A percentile compares a stretch with the other conserved stretches of the same genome.
phyloP scores from a whole-genome alignment of 78 protist species.

The Pigoraptor vietnamica region DNA sequence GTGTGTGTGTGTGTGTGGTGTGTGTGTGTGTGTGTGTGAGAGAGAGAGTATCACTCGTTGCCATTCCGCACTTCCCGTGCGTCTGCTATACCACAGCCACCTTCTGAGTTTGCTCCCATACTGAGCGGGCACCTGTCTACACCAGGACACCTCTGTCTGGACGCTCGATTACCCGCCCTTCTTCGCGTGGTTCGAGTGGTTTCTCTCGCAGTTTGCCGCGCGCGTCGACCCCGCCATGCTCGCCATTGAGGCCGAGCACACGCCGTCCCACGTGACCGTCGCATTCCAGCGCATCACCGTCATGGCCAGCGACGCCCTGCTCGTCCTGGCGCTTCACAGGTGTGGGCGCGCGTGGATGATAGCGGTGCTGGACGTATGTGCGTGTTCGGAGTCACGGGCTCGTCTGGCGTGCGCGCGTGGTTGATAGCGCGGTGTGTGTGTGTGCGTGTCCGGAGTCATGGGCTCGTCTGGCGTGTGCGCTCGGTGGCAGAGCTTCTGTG shows the following conservation, averaged over 20 bases:
- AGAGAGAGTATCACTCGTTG: not conserved
- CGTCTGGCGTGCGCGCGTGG: too few relatives aligned
- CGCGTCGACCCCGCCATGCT: slow-evolving; percentile 67
- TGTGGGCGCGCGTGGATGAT: not conserved
- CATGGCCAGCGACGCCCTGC: slow-evolving; percentile 43
- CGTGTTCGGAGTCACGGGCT: too few relatives aligned
- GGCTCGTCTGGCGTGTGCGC: too few relatives aligned
- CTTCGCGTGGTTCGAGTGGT: slow-evolving; percentile 90
- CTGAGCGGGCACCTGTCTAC: too few relatives aligned
- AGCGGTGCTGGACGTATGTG: not conserved
- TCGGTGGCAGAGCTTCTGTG: too few relatives aligned
- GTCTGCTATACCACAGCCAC: too few relatives aligned
- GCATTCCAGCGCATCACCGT: slow-evolving; percentile 77
- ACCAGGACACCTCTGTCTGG: slow-evolving; percentile 74
- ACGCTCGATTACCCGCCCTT: slow-evolving; percentile 97
- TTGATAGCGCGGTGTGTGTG: too few relatives aligned
- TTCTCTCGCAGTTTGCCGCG: slow-evolving; percentile 50
- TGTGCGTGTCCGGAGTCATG: too few relatives aligned
- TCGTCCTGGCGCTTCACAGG: slow-evolving; percentile 12
- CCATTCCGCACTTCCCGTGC: not conserved
- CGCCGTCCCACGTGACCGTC: slow-evolving; percentile 43
- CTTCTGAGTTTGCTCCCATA: too few relatives aligned
- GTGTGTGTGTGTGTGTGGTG: too few relatives aligned
- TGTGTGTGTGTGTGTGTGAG: not conserved
- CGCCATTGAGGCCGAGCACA: slow-evolving; percentile 12